Percentiles rank a stretch among this genome's conserved stretches.
These are phyloP conservation scores for Scedosporium apiospermum DNA, from an alignment of 2,329 filamentous ascomycete genomes.

Conservation along the genomic window DNA sequence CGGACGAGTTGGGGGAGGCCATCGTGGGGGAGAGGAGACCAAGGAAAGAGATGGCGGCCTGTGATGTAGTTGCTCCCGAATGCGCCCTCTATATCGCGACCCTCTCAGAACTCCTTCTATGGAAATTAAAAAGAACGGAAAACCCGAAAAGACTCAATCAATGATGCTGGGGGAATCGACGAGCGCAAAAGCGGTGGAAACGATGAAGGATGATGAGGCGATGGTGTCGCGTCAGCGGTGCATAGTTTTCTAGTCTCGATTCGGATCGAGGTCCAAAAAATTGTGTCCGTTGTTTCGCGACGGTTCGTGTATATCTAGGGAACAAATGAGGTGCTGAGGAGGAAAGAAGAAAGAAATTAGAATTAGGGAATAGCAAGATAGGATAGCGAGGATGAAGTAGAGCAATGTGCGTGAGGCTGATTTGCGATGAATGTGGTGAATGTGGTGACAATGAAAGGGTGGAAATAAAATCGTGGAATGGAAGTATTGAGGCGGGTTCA, in stretches of 20 bases:
- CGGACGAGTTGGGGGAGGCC: conserved; percentile 32
- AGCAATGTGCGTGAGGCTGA: background rate
- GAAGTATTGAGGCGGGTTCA: background rate
- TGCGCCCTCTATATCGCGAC: background rate
- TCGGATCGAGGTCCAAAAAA: background rate
- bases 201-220: background rate
- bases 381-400: background rate
- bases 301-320: background rate
- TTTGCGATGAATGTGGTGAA: background rate
- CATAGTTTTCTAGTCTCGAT: background rate
- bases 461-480: background rate
- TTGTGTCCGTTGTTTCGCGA: background rate
- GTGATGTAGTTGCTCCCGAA: background rate
- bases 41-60: background rate
- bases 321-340: background rate
- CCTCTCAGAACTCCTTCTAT: no score
- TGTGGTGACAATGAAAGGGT: background rate
- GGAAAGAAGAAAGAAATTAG: no score
- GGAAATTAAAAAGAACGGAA: no score
- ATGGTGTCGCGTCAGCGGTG: background rate
- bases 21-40: conserved; percentile 15
- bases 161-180: no score
- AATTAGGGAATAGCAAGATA: background rate
- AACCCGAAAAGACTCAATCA: no score
- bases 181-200: no score